Conservation (phyloP, 2,329 filamentous ascomycete species). For the Aspergillus sp. region DNA sequence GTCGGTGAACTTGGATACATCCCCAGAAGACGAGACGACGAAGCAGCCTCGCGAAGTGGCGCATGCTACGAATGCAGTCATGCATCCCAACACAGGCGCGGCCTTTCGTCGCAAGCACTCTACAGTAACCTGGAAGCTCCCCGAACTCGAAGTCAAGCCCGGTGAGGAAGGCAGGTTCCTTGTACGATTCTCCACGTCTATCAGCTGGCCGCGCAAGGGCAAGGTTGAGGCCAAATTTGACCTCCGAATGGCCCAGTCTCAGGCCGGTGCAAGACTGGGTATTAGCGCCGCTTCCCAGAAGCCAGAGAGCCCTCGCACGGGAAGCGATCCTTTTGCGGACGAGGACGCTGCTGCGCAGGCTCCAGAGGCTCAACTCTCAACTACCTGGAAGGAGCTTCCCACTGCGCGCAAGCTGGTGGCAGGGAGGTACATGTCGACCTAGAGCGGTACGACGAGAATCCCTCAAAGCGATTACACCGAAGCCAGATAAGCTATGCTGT, state of each 20-base stretch:
- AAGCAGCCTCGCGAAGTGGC: conserved; percentile 26
- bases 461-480: too few relatives aligned
- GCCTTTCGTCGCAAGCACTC: conserved; percentile 38
- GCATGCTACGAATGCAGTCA: conserved; percentile 34
- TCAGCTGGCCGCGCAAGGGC: conserved; percentile 60
- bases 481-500: too few relatives aligned
- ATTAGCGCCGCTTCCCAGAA: conserved; percentile 36
- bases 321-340: conserved; percentile 42
- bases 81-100: conserved; percentile 38
- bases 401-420: conserved; percentile 59
- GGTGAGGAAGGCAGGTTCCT: conserved; percentile 62
- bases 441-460: conserved; percentile 2
- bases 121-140: conserved; percentile 37
- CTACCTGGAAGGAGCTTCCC: conserved; percentile 58
- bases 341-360: conserved; percentile 22
- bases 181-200: conserved; percentile 69
- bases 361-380: conserved; percentile 17
- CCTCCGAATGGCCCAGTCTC: conserved; percentile 44
- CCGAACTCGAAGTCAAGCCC: conserved; percentile 44
- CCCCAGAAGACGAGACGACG: conserved; percentile 21
- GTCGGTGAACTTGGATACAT: conserved; percentile 40
- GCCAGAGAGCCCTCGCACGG: conserved; percentile 18
- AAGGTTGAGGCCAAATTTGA: conserved; percentile 81
- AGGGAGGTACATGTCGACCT: conserved; percentile 62
- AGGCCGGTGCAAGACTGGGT: conserved; percentile 56